Conservation (phyloP, 2,329 filamentous ascomycete genomes). For the Boeremia lycopersici region DNA sequence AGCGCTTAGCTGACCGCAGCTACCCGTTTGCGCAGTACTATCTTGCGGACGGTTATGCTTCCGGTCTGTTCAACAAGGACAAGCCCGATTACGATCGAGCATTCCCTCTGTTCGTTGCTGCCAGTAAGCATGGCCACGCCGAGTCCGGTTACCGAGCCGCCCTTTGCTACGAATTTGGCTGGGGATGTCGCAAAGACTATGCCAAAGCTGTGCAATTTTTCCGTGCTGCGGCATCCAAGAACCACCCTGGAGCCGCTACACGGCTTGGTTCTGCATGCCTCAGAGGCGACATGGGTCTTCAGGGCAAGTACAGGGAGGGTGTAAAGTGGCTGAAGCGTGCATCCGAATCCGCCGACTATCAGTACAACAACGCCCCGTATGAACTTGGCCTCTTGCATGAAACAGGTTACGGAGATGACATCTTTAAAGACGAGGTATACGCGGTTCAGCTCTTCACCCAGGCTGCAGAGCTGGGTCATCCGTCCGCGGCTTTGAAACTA, state of each 20-base stretch:
- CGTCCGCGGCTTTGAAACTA: conserved; percentile 83
- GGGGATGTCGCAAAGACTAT: conserved; percentile 89
- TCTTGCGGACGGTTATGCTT: conserved; percentile 90
- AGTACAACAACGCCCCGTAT: conserved; percentile 93
- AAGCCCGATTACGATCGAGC: conserved; percentile 90
- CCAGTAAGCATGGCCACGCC: conserved; percentile 95
- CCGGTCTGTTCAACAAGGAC: conserved; percentile 92
- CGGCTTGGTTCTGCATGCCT: conserved; percentile 90
- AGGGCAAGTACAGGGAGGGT: conserved; percentile 85
- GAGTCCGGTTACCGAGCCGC: conserved; percentile 94
- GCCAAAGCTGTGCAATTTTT: conserved; percentile 94
- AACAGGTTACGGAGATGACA: conserved; percentile 89
- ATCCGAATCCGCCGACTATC: conserved; percentile 82
- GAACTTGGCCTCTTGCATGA: conserved; percentile 89
- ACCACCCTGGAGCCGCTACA: conserved; percentile 93
- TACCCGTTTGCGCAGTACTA: conserved; percentile 99
- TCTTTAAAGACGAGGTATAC: conserved; percentile 89
- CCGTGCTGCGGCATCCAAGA: conserved; percentile 86
- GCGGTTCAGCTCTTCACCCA: conserved; percentile 94
- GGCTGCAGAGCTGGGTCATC: conserved; percentile 87
- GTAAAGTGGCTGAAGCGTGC: conserved; percentile 97
- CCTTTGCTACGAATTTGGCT: conserved; percentile 96
- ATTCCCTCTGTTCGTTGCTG: conserved; percentile 89
- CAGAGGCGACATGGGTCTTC: conserved; percentile 82
- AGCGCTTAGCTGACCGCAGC: conserved; percentile 81